Evolutionary conservation across 108 stramenopile genomes (phyloP).

Genomic region (Bacterosira constricta): DNA sequence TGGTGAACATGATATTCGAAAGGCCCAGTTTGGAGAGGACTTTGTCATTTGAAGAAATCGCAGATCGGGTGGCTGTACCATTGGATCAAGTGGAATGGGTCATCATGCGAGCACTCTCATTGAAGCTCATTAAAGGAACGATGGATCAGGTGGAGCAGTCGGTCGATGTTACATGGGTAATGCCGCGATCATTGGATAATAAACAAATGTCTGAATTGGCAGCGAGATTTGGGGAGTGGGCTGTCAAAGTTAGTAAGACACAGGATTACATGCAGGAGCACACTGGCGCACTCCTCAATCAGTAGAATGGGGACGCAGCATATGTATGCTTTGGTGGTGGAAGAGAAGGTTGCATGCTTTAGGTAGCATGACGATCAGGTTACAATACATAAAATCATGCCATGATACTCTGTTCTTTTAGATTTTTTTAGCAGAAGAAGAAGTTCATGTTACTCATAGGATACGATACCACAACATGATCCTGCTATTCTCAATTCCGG

Average conservation of each 20-base stretch:
- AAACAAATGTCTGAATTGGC: slow-evolving; percentile 83
- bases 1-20: slow-evolving; percentile 95
- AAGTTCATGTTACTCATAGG: no score
- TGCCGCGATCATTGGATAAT: slow-evolving; percentile 92
- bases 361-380: no score
- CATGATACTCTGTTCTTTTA: no score
- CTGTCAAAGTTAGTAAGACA: slow-evolving; percentile 69
- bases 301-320: no score
- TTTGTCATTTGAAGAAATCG: slow-evolving; percentile 89
- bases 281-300: slow-evolving; percentile 38
- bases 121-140: slow-evolving; percentile 86
- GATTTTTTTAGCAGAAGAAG: no score
- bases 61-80: slow-evolving; percentile 67
- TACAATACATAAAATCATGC: no score
- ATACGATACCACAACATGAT: no score
- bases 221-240: slow-evolving; percentile 86
- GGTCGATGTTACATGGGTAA: slow-evolving; percentile 95
- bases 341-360: no score
- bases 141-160: slow-evolving; percentile 90
- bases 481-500: no score
- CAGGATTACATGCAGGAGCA: slow-evolving; percentile 75
- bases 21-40: slow-evolving; percentile 89
- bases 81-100: slow-evolving; percentile 98
- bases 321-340: no score
- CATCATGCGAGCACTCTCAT: slow-evolving; percentile 94